Evolutionary conservation across 495 filamentous ascomycete genomes (phyloP), one percentile per base, ranked within the genome.

Genomic region (Penicillium bialowiezense): DNA sequence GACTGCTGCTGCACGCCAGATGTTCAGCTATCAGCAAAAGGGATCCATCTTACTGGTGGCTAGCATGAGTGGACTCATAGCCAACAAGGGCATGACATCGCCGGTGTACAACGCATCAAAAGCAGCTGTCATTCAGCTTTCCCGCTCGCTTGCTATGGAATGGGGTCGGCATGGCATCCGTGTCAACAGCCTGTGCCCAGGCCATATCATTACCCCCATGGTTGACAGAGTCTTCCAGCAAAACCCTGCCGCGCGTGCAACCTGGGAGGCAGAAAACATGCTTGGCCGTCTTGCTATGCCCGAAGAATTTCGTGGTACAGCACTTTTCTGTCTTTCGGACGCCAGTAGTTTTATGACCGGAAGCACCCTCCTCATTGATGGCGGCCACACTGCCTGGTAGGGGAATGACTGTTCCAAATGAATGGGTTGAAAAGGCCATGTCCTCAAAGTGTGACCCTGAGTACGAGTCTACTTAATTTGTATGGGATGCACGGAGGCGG

Each of bases 61-160:
- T 7, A 84, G 79, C 51, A 92, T 92, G 89, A 88, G 83, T 58
- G 89, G 86, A 9, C 82, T 83, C 5, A 75, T 95, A 47, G 89
- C 89, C 13, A 95, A 92, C 60, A 82, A 84, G 64, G 85, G 83
- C 10, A 74, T 88, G 55, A 73, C 81, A 2, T 78, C 75, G 4
- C 78, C 83, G 0, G 83, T 87, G 0, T 88, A 89, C 64, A 89
- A 88, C 63, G 77, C 77, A 0, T 82, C 77, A 26, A 89, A 89
- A 54, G 86, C 86, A 0, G 84, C 84, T 0, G 82, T 89, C 2
- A 77, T 87, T 17, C 83, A 88, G 64, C 59, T 88, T 3, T 71
- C 73, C 0, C 70, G 84, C 7, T 84, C 78, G 38, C 64, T 88
- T 35, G 84, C 85, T 3, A 87, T 87, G 79, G 86, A 88, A 61